Percentiles rank a stretch among this genome's conserved stretches.
phyloP scores from a whole-genome alignment of 352 stramenopile genomes.

The Phytophthora hybrid region DNA sequence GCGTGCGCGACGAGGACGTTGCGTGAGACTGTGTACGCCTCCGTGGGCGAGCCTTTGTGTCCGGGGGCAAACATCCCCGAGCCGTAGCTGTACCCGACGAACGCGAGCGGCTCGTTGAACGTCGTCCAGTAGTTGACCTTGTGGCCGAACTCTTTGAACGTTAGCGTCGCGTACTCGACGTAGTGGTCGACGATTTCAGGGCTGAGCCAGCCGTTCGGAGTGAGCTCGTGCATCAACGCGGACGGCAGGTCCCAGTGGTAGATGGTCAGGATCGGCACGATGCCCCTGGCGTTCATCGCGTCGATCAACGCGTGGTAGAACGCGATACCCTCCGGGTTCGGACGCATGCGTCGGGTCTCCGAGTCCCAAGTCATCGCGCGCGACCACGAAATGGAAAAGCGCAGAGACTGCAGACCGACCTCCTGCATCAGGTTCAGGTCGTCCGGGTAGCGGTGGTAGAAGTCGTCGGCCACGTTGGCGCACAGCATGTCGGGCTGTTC shows the following conservation, averaged over 20 bases:
- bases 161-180: constrained; percentile 83
- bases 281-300: constrained; percentile 21
- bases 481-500: constrained; percentile 62
- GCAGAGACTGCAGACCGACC: constrained; percentile 88
- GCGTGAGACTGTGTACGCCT: constrained; percentile 61
- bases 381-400: constrained; percentile 51
- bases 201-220: constrained; percentile 37
- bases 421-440: constrained; percentile 91
- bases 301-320: constrained; percentile 48
- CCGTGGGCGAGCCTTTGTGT: constrained; percentile 36
- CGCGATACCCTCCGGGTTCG: constrained; percentile 36
- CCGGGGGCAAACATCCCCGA: constrained; percentile 54
- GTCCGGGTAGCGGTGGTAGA: constrained; percentile 86
- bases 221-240: constrained; percentile 47
- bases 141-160: constrained; percentile 89
- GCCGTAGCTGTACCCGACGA: constrained; percentile 84
- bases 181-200: constrained; percentile 35
- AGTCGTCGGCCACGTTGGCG: constrained; percentile 91
- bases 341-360: constrained; percentile 20
- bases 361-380: constrained; percentile 40
- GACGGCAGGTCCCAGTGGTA: constrained; percentile 39
- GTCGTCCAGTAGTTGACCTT: constrained; percentile 93
- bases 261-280: constrained; percentile 37
- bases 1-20: constrained; percentile 91
- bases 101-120: constrained; percentile 91